Percentiles rank a stretch among this genome's conserved stretches.
phyloP scores from a whole-genome alignment of 441 rosid species.

The Croton setiger region DNA sequence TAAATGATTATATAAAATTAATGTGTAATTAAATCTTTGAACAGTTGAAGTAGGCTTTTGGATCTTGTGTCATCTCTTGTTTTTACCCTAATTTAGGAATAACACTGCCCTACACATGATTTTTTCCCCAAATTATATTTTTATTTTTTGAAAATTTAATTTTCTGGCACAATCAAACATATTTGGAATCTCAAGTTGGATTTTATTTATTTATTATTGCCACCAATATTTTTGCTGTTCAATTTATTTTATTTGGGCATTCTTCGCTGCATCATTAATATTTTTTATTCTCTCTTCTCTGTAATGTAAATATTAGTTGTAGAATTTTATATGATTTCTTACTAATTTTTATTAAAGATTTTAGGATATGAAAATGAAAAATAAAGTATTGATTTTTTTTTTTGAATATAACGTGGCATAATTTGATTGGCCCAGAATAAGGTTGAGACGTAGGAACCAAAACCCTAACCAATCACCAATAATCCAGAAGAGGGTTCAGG shows the following conservation, averaged over 20 bases:
- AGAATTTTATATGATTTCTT: too few species aligned
- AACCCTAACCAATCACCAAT: conserved; percentile 17
- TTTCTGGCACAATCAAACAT: background rate
- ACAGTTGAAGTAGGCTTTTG: conserved; percentile 25
- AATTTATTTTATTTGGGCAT: too few species aligned
- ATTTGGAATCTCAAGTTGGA: conserved; percentile 4
- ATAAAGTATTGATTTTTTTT: background rate
- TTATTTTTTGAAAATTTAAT: background rate
- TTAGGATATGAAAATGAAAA: too few species aligned
- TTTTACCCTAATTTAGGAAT: background rate
- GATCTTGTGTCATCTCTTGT: conserved; percentile 29
- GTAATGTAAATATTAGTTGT: too few species aligned
- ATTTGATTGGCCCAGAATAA: background rate
- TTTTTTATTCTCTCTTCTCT: background rate
- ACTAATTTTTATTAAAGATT: too few species aligned
- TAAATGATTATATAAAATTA: background rate
- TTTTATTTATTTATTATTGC: background rate
- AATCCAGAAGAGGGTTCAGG: conserved; percentile 18
- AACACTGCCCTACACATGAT: background rate
- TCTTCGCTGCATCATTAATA: background rate
- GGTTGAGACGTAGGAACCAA: background rate
- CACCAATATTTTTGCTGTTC: too few species aligned
- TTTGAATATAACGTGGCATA: background rate
- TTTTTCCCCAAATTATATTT: background rate
- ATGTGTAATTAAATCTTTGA: conserved; percentile 2